Evolutionary conservation across 1,139 yeast species (phyloP), one percentile per base, ranked within the genome.

Genomic region (Debaryomyces robertsiae): DNA sequence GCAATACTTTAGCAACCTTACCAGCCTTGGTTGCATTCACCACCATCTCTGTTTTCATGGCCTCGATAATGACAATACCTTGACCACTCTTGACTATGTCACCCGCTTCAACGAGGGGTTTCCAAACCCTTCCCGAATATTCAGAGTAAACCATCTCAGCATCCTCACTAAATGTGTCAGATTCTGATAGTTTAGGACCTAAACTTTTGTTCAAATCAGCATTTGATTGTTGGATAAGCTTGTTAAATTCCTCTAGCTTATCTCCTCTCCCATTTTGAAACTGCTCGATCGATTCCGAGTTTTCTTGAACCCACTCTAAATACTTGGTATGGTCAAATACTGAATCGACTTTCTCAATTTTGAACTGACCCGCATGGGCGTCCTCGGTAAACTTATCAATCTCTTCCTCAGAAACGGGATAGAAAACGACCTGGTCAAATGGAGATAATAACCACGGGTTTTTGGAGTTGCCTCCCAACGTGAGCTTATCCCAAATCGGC

Each of bases 41-140:
- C 38, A 82, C 79, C 96, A 93, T 90, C 63, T 93, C 98, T 1
- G 98, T 93, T 73, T 93, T 93, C 98, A 93, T 93, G 40, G 98
- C 98, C 63, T 93, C 98, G 44, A 93, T 88, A 40, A 93, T 89
- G 47, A 93, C 78, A 48, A 93, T 72, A 3, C 90, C 90, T 54
- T 88, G 93, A 27, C 91, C 95, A 43, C 69, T 76, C 40, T 70
- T 69, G 24, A 93, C 95, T 15, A 52, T 65, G 52, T 86, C 94
- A n/a, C 96, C 97, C 33, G 78, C 91, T 41, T 74, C 68, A 25
- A 85, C 95, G 52, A 90, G 71, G 2, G 94, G 80, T 65, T 93
- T 93, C 98, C 98, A 93, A 79, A 93, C 90, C 53, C 98, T 76
- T 43, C 98, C 98, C 9, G 96, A 86, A 58, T 82, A 93, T 61